Evolutionary conservation across 257 asterid species (phyloP).

Genomic region (Solanum pimpinellifolium): DNA sequence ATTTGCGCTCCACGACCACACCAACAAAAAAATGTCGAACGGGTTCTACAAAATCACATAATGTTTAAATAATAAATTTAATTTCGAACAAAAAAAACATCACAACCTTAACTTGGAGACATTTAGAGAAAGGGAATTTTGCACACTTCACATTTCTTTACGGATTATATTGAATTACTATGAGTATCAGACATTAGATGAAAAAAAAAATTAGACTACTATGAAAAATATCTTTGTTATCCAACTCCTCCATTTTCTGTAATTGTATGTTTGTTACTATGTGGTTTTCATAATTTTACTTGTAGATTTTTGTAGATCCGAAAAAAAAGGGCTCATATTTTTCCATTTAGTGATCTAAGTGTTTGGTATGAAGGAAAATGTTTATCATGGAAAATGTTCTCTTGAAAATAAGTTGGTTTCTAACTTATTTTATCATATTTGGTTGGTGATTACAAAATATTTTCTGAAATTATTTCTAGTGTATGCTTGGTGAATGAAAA

Average conservation of each 20-base stretch:
- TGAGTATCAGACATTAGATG: neutral
- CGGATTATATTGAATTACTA: too few species aligned
- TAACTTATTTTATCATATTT: too few species aligned
- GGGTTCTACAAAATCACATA: neutral
- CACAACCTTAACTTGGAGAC: too few species aligned
- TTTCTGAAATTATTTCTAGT: too few species aligned
- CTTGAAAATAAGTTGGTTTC: neutral
- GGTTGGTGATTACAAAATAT: too few species aligned
- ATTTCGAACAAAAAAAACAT: too few species aligned
- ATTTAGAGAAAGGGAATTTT: neutral
- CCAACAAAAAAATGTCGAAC: neutral
- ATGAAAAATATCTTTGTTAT: neutral
- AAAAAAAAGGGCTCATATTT: neutral
- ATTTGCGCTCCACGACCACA: neutral
- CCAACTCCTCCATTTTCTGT: neutral
- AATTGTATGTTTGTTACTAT: neutral
- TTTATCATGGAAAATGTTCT: too few species aligned
- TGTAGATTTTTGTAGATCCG: neutral
- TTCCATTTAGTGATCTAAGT: neutral
- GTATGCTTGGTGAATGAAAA: too few species aligned
- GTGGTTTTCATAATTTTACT: neutral
- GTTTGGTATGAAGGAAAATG: neutral
- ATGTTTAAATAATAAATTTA: too few species aligned
- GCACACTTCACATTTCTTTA: neutral
- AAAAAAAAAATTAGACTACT: neutral